phyloP scores from a whole-genome alignment of 2,329 filamentous ascomycete genomes.

The Aaosphaeria arxii region DNA sequence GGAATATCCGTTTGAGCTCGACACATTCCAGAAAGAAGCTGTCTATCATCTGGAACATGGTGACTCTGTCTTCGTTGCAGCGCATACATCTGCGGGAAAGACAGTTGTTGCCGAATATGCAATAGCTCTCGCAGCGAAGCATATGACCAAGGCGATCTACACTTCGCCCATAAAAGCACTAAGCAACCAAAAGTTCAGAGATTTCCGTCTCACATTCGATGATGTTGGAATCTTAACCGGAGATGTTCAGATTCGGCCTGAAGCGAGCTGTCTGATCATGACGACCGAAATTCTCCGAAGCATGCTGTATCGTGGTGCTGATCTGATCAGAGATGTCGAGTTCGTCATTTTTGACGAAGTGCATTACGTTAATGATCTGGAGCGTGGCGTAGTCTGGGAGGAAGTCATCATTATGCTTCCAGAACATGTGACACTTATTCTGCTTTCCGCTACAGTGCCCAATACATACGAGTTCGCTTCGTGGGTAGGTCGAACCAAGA shows the following conservation, averaged over 20 bases:
- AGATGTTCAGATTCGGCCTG: slow-evolving; percentile 95
- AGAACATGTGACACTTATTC: slow-evolving; percentile 91
- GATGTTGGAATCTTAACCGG: slow-evolving; percentile 96
- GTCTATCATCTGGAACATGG: slow-evolving; percentile 96
- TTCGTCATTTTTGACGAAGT: slow-evolving; percentile 99
- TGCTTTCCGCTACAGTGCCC: slow-evolving; percentile 92
- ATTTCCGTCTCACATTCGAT: slow-evolving; percentile 86
- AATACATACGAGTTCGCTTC: slow-evolving; percentile 98
- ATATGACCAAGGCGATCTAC: slow-evolving; percentile 99
- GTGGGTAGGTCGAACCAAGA: slow-evolving; percentile 96
- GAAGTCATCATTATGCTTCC: slow-evolving; percentile 99
- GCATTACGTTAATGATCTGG: slow-evolving; percentile 95
- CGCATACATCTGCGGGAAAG: slow-evolving; percentile 96
- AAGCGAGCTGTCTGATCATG: slow-evolving; percentile 98
- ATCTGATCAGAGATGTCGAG: slow-evolving; percentile 94
- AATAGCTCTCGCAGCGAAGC: slow-evolving; percentile 91
- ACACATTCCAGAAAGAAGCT: slow-evolving; percentile 97
- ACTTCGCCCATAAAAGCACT: slow-evolving; percentile 97
- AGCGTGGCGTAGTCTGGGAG: slow-evolving; percentile 97
- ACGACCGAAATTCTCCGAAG: slow-evolving; percentile 96
- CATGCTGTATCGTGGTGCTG: slow-evolving; percentile 95
- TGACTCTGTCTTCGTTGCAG: slow-evolving; percentile 96
- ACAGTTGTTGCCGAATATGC: slow-evolving; percentile 98
- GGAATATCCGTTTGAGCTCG: slow-evolving; percentile 95
- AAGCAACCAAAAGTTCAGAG: slow-evolving; percentile 97